Evolutionary conservation across 2,329 filamentous ascomycete species (phyloP).

Genomic region (Plectosphaerella sp.): DNA sequence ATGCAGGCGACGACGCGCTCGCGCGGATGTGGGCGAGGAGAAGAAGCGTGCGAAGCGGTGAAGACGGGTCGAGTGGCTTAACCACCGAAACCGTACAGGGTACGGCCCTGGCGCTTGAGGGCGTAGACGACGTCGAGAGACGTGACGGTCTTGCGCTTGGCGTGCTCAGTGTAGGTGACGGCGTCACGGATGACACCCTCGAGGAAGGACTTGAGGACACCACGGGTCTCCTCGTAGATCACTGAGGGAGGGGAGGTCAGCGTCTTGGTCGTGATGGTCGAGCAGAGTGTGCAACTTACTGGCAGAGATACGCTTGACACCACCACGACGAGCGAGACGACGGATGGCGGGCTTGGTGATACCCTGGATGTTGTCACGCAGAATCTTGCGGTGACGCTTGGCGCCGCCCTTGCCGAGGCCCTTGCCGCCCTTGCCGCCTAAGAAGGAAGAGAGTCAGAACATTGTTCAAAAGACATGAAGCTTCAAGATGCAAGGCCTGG

Average conservation of each 20-base stretch:
- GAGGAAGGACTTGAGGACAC: conserved; percentile 75
- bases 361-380: conserved; percentile 99
- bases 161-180: conserved; percentile 75
- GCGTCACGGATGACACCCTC: conserved; percentile 73
- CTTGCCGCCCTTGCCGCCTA: conserved; percentile 94
- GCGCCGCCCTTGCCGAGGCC: conserved; percentile 97
- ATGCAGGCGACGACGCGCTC: neutral
- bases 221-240: conserved; percentile 77
- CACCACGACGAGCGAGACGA: conserved; percentile 97
- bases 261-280: neutral
- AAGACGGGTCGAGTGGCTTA: conserved; percentile 38
- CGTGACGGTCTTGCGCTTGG: conserved; percentile 77
- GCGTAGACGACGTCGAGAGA: conserved; percentile 65
- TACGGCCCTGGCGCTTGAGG: conserved; percentile 66
- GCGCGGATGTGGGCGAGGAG: neutral
- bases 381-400: conserved; percentile 99
- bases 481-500: neutral
- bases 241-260: conserved; percentile 31
- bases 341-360: conserved; percentile 98
- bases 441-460: conserved; percentile 7
- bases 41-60: neutral
- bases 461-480: neutral
- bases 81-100: conserved; percentile 87
- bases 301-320: conserved; percentile 99
- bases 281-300: conserved; percentile 49